These are phyloP conservation scores for Yarrowia alimentaria DNA, from an alignment of 805 yeast species.

Conservation along the genomic window DNA sequence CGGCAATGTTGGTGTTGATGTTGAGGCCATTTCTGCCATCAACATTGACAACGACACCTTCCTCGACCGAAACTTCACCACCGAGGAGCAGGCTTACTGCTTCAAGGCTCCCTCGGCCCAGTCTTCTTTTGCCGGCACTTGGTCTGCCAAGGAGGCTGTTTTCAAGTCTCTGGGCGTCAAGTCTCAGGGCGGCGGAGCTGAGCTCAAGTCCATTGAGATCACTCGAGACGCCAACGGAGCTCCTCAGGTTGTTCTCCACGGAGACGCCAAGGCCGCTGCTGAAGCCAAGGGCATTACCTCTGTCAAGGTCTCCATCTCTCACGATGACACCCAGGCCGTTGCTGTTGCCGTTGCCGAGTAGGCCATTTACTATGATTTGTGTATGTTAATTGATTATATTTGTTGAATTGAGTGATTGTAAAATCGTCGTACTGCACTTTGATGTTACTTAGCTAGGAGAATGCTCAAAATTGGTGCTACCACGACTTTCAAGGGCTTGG, in stretches of 20 bases:
- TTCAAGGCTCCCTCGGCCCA: slow-evolving; percentile 67
- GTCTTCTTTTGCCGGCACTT: slow-evolving; percentile 93
- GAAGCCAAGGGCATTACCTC: slow-evolving; percentile 60
- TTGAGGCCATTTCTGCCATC: slow-evolving; percentile 78
- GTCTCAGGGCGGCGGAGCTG: slow-evolving; percentile 93
- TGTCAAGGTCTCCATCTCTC: slow-evolving; percentile 88
- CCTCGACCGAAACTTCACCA: slow-evolving; percentile 87
- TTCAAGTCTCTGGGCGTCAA: slow-evolving; percentile 90
- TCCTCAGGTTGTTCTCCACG: slow-evolving; percentile 75
- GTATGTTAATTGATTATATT: slow-evolving; percentile 2
- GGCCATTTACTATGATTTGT: too few species aligned
- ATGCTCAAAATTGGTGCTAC: too few species aligned
- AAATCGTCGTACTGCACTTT: too few species aligned
- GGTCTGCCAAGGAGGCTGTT: slow-evolving; percentile 99
- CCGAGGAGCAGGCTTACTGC: slow-evolving; percentile 76
- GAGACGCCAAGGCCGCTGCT: slow-evolving; percentile 77
- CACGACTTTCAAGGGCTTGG: too few species aligned
- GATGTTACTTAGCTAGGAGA: too few species aligned
- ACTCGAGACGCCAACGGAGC: slow-evolving; percentile 65
- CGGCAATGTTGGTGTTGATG: slow-evolving; percentile 92
- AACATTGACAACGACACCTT: slow-evolving; percentile 89
- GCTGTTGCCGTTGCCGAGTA: slow-evolving; percentile 77
- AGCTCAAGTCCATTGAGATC: slow-evolving; percentile 88
- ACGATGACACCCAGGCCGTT: slow-evolving; percentile 94
- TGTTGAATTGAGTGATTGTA: background rate